phyloP scores from a whole-genome alignment of 805 yeast species.

The Wickerhamiella spandovensis region DNA sequence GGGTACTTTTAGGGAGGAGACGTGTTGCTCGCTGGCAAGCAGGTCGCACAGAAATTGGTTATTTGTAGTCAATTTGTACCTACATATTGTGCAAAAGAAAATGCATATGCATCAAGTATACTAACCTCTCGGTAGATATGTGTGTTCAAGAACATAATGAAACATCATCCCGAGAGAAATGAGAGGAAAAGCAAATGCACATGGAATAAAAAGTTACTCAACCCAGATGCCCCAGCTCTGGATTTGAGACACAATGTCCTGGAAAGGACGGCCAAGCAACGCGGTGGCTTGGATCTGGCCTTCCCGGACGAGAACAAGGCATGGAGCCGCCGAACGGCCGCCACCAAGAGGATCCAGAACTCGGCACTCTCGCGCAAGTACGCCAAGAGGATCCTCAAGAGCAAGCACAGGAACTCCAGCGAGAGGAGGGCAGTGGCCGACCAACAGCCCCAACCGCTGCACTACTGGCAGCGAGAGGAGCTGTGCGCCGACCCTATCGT shows the following conservation, averaged over 20 bases:
- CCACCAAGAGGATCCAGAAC: conserved; percentile 25
- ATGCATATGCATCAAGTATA: no score
- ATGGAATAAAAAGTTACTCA: not conserved
- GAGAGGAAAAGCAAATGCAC: not conserved
- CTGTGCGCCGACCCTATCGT: conserved; percentile 2
- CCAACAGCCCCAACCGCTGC: conserved; percentile 7
- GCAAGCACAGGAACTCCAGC: not conserved
- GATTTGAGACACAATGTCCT: not conserved
- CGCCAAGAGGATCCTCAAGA: conserved; percentile 17
- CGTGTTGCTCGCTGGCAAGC: no score
- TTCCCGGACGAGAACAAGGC: conserved; percentile 20
- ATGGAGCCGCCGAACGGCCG: conserved; percentile 17
- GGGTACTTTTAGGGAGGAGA: no score
- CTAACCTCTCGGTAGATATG: no score
- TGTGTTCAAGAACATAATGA: no score
- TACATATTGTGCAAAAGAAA: no score
- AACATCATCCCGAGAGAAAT: not conserved
- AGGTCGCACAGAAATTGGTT: no score
- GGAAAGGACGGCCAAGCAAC: conserved; percentile 12
- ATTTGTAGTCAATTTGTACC: no score
- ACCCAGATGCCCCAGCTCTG: not conserved
- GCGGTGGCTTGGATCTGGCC: conserved; percentile 16
- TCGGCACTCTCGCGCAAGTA: conserved; percentile 20
- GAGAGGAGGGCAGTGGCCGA: conserved; percentile 6
- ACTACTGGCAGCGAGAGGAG: conserved; percentile 9